Base-by-base conservation (phyloP, 2,329 filamentous ascomycete genomes). In the Colletotrichum tanaceti region DNA sequence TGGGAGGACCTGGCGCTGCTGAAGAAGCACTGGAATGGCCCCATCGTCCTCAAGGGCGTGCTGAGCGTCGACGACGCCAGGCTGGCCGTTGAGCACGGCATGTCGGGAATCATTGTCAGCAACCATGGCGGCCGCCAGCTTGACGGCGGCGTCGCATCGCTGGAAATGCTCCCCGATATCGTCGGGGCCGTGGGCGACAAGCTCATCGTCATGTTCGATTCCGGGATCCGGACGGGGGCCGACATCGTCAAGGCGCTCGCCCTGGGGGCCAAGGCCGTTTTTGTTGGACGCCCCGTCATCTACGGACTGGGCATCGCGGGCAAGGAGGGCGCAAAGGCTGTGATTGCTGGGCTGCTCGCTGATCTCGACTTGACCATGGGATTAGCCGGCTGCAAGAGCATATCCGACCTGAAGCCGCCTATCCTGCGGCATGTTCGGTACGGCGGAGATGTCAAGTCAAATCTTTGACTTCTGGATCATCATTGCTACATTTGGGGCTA, bases 1-100 rank as follows among this genome's bases (percentile, higher is more conserved):
- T 92, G 90, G 90, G 85, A 88, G 1, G 82, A 92, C 44, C 76
- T 92, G 43, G 79, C 80, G n/a, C 80, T 87, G 55, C 74, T 92
- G 70, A 82, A 85, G 71, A 79, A 85, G 72, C 76, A 89, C 66
- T 92, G 89, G 87, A 82, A 87, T 68, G 89, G 89, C 0, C 87
- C 89, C 0, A 87, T 93, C 60, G 73, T 79, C 4, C 69, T 79
- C 20, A 79, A 79, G 61, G 77, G 77, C 5, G 75, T 79, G 63
- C 75, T 78, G 65, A 74, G 72, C 24, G 72, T 74, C 4, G 74
- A 72, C 24, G 77, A 79, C 53, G 77, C 77, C 11, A 71, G 50
- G 63, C 83, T 80, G 68, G 84, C 83, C 10, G 84, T 87, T 2
- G 82, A 89, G 65, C 70, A 83, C 44, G 87, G 86, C 0, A 82